phyloP scores from a whole-genome alignment of 176 grass and related monocot genomes.

The Juncus inflexus region DNA sequence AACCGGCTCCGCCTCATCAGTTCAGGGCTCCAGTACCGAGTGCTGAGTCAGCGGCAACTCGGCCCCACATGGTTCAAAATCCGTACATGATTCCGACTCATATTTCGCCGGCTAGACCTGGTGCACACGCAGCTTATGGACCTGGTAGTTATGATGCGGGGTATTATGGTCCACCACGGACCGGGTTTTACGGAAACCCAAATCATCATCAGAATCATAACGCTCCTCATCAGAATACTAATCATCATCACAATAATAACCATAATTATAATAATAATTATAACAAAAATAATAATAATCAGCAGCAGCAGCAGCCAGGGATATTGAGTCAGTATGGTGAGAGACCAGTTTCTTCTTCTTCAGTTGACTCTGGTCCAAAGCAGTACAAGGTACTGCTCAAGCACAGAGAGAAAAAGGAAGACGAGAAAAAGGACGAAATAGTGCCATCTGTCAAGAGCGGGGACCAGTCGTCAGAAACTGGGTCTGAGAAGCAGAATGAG shows the following conservation, averaged over 20 bases:
- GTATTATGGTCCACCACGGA: constrained; percentile 53
- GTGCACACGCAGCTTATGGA: constrained; percentile 26
- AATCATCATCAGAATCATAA: constrained; percentile 29
- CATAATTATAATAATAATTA: constrained; percentile 23
- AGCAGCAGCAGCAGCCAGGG: constrained; percentile 34
- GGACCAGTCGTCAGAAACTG: constrained; percentile 2
- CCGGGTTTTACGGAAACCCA: constrained; percentile 38
- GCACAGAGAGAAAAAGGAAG: constrained; percentile 44
- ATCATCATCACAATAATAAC: constrained; percentile 16
- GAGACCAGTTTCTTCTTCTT: constrained; percentile 26
- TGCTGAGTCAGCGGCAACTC: constrained; percentile 52
- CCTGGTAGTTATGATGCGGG: constrained; percentile 45
- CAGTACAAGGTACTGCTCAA: constrained; percentile 75
- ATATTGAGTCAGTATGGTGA: constrained; percentile 63
- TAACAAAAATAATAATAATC: constrained; percentile 12
- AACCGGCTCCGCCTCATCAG: constrained; percentile 41
- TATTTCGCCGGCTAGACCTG: constrained; percentile 63
- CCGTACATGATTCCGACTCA: constrained; percentile 64
- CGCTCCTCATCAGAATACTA: constrained; percentile 4
- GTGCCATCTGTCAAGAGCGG: constrained; percentile 7
- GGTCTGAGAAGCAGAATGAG: constrained; percentile 32
- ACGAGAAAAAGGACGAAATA: constrained; percentile 46
- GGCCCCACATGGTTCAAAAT: constrained; percentile 42
- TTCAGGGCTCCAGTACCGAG: constrained; percentile 49
- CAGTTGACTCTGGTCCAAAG: constrained; percentile 40